Base-by-base conservation (phyloP, 345 rosid genomes). In the Carallia brachiata region DNA sequence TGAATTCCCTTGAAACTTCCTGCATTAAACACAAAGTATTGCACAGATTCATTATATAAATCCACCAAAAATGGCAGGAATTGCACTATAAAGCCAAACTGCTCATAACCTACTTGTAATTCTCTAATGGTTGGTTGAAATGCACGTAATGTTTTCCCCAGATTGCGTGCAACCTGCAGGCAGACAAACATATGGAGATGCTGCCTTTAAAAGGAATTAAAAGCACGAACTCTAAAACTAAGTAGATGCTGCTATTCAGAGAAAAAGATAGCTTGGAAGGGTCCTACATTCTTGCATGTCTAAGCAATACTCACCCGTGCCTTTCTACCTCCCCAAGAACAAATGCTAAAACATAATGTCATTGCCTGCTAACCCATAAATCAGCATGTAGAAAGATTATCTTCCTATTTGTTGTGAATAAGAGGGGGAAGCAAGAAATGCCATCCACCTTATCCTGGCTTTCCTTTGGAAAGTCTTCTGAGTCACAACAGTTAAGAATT, bases 1-100 rank as follows among this genome's bases (percentile, higher is more conserved):
- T 94, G 80, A 94, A 94, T 67, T 94, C 98, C 84, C 90, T 89
- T 34, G 97, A 93, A 74, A 93, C 97, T 6, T 93, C 98, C 98
- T 92, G 23, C 7, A 52, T 66, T 15, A 55, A 50, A 36, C 7
- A n/a, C 23, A 12, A 27, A 53, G 4, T 7, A 50, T 52, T 17
- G 18, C 32, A 58, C 48, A 27, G 31, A 53, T 4, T 32, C 17
- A 3, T 44, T 12, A 27, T 19, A 15, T 23, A 19, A 15, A 39
- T 15, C 31, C 23, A 18, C 3, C 36, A 47, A 30, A 57, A n/a
- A 3, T 15, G 36, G 48, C 18, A 65, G 18, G 40, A 56, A 56
- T 27, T 8, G 32, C 34, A 56, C 17, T 18, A 56, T 32, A 27
- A 27, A 19, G 34, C 28, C 32, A 27, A 56, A 56, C 27, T 12